phyloP scores from a whole-genome alignment of 1,284 basidiomycete species.

The Malassezia vespertilionis region DNA sequence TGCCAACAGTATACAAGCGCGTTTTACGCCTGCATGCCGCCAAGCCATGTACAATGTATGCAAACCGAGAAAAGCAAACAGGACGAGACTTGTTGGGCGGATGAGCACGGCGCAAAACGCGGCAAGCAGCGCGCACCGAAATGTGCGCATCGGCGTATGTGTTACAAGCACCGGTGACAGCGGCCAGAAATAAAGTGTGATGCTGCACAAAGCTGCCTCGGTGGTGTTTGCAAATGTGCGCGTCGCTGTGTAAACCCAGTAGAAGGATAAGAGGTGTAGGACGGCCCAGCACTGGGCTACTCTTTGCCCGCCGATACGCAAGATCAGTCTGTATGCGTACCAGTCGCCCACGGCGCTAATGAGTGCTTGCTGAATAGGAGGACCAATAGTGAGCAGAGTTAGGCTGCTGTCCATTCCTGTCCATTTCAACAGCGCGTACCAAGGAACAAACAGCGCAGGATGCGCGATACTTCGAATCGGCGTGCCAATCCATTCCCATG shows the following conservation, averaged over 20 bases:
- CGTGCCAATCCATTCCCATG: conserved; percentile 76
- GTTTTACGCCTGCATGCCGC: not conserved
- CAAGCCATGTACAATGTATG: conserved; percentile 17
- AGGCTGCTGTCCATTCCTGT: conserved; percentile 51
- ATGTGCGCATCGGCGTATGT: not conserved
- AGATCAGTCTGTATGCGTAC: conserved; percentile 59
- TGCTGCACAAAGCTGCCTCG: conserved; percentile 71
- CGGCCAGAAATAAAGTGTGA: conserved; percentile 69
- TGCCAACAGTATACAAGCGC: not conserved
- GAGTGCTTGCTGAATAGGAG: conserved; percentile 57
- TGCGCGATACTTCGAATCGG: conserved; percentile 48
- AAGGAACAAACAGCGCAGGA: conserved; percentile 59
- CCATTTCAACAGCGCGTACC: conserved; percentile 60
- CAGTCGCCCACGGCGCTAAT: conserved; percentile 74
- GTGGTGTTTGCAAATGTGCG: conserved; percentile 85
- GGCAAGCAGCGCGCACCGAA: not conserved
- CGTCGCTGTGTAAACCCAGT: conserved; percentile 71
- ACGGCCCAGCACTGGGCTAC: conserved; percentile 55
- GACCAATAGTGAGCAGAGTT: conserved; percentile 13
- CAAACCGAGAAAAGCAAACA: conserved; percentile 59
- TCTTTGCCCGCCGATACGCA: conserved; percentile 55
- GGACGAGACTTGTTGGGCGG: conserved; percentile 71
- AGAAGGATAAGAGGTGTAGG: conserved; percentile 72
- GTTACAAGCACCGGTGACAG: conserved; percentile 12
- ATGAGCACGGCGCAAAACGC: conserved; percentile 59